Base-by-base conservation (phyloP, 169 alveolate species). In the Eimeria brunetti region DNA sequence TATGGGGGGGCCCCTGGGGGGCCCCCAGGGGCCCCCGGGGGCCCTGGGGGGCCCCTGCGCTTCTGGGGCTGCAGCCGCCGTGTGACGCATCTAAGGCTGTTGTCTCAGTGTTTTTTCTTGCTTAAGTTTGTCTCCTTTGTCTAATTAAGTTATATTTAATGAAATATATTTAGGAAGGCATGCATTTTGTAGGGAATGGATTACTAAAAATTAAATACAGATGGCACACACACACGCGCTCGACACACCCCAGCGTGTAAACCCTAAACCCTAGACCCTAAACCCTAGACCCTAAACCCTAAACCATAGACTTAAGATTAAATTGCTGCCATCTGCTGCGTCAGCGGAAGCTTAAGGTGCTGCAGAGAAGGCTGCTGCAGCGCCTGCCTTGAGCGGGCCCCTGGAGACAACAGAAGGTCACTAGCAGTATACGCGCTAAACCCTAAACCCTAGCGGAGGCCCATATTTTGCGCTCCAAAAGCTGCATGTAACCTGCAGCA, bases 21-120 rank as follows among this genome's bases (percentile, higher is more conserved):
- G 78, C 44, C 78, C 78, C 78, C 9, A 30, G 78, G 78, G 44
- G 44, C 1, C 78, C 14, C n/a, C 30, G n/a, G 78, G 38, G 78
- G 78, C 14, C 22, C 67, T 58, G 67, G 38, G 75, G 75, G 27
- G 36, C 36, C 27, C 83, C 36, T n/a, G 83, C 24, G 83, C 83
- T 73, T 8, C 88, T 78, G 88, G 88, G 88, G 88, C 88, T 78
- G 88, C 64, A 78, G 60, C 64, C 64, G 22, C 22, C 38, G 27
- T 41, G 69, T 49, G 41, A 67, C 88, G 18, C 88, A 78, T 78
- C 88, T 78, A n/a, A 51, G 88, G 16, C 30, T 73, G 56, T 2
- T 41, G 75, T n/a, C 30, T 16, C 12, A 3, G 53, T 73, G 30
- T 24, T 20, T 30, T 18, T 38, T 8, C 12, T 7, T 73, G 11